These are phyloP conservation scores for Nicotiana attenuata DNA, from an alignment of 257 asterid species.

Conservation along the genomic window DNA sequence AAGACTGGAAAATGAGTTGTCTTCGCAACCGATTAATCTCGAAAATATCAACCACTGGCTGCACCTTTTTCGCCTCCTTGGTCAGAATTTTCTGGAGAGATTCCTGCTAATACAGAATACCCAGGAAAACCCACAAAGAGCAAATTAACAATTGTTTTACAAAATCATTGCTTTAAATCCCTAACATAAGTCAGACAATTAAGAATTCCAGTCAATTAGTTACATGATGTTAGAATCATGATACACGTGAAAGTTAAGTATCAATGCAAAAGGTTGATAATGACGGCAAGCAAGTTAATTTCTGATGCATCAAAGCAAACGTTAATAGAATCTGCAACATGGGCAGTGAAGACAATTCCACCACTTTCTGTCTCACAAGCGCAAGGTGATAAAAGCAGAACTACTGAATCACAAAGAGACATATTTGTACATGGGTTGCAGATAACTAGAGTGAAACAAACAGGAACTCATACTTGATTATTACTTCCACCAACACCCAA, in stretches of 20 bases:
- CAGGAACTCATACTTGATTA: neutral
- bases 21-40: conserved; percentile 76
- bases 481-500: neutral
- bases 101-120: conserved; percentile 46
- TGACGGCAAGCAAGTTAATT: neutral
- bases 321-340: conserved; percentile 1
- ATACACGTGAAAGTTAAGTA: neutral
- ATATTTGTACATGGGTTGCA: neutral
- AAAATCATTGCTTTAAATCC: neutral
- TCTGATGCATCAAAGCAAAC: conserved; percentile 2
- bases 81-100: conserved; percentile 46
- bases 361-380: neutral
- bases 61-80: conserved; percentile 54
- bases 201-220: neutral
- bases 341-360: neutral
- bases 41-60: conserved; percentile 59
- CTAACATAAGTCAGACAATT: neutral
- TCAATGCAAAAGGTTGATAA: neutral
- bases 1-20: conserved; percentile 71
- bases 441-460: neutral
- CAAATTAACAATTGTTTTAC: conserved; percentile 9
- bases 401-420: neutral
- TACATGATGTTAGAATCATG: conserved; percentile 8
- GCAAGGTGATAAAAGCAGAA: conserved; percentile 2
- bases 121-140: conserved; percentile 11